A percentile compares a stretch with the other conserved stretches of the same genome.
Evolutionary conservation across 2,329 filamentous ascomycete genomes (phyloP).

Genomic region (Elsinoe australis): DNA sequence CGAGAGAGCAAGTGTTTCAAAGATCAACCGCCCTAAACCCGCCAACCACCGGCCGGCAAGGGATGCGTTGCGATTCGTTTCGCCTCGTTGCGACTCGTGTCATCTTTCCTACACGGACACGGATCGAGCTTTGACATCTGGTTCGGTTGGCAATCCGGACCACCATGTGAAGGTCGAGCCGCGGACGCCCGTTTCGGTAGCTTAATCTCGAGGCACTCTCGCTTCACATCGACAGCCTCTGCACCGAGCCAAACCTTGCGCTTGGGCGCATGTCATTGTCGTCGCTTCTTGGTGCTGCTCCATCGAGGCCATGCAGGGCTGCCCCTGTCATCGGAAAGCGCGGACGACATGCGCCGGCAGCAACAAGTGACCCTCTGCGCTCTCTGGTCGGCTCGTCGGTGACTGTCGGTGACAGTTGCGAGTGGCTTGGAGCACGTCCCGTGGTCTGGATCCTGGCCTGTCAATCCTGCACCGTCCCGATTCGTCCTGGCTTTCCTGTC

Average conservation of each 20-base stretch:
- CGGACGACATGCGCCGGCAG: neutral
- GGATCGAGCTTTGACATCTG: constrained; percentile 16
- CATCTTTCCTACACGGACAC: neutral
- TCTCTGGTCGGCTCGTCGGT: constrained; percentile 7
- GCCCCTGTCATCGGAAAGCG: constrained; percentile 3
- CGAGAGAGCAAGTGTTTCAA: constrained; percentile 17
- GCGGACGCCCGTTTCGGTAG: constrained; percentile 16
- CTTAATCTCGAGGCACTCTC: constrained; percentile 9
- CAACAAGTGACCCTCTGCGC: too few relatives aligned
- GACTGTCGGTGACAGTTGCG: constrained; percentile 12
- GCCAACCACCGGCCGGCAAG: constrained; percentile 10
- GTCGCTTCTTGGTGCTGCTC: neutral
- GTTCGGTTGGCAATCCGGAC: constrained; percentile 15
- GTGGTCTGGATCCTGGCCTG: constrained; percentile 14
- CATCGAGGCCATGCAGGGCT: constrained; percentile 2
- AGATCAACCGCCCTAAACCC: constrained; percentile 4
- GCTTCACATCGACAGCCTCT: constrained; percentile 5
- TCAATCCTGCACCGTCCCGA: constrained; percentile 14
- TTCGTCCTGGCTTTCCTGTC: neutral
- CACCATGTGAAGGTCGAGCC: constrained; percentile 13
- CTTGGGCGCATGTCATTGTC: constrained; percentile 10
- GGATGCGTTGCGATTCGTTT: neutral
- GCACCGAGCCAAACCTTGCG: constrained; percentile 5
- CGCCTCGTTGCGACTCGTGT: constrained; percentile 2
- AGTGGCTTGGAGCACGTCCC: constrained; percentile 9